phyloP scores from a whole-genome alignment of 768 basidiomycete species.

The Botryobasidium botryosum region DNA sequence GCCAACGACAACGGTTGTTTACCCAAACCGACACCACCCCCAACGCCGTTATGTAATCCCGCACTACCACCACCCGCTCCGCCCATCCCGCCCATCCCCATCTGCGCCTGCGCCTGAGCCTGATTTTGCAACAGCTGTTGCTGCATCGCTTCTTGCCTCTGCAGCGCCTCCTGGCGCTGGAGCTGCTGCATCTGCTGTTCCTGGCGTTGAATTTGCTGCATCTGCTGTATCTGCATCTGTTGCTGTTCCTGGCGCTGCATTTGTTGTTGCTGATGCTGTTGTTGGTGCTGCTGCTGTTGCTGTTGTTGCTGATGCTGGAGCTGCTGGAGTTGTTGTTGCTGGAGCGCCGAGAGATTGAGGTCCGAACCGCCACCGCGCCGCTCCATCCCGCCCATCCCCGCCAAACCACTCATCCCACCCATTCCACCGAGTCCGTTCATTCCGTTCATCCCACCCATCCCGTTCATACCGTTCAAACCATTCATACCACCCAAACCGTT shows the following conservation, averaged over 20 bases:
- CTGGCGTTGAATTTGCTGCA: conserved; percentile 11
- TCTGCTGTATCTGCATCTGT: not conserved
- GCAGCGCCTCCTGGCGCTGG: conserved; percentile 5
- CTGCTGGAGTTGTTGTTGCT: conserved; percentile 2
- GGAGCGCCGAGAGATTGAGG: conserved; percentile 11
- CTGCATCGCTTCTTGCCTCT: conserved; percentile 1
- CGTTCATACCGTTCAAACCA: no score
- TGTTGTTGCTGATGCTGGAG: no score
- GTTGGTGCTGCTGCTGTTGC: conserved; percentile 14
- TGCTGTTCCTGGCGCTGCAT: conserved; percentile 6
- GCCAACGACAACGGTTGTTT: no score
- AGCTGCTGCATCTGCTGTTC: conserved; percentile 5
- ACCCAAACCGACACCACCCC: no score
- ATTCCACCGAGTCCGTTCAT: not conserved
- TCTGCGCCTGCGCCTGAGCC: not conserved
- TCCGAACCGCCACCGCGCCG: not conserved
- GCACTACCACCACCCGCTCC: no score
- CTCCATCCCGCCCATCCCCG: no score
- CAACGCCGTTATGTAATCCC: no score
- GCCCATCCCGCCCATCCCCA: no score
- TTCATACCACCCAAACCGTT: not conserved
- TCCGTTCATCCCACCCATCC: not conserved
- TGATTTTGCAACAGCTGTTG: conserved; percentile 10
- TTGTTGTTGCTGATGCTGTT: conserved; percentile 8
- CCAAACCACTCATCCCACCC: not conserved